phyloP scores from a whole-genome alignment of 768 basidiomycete genomes.

The Imleria badia region DNA sequence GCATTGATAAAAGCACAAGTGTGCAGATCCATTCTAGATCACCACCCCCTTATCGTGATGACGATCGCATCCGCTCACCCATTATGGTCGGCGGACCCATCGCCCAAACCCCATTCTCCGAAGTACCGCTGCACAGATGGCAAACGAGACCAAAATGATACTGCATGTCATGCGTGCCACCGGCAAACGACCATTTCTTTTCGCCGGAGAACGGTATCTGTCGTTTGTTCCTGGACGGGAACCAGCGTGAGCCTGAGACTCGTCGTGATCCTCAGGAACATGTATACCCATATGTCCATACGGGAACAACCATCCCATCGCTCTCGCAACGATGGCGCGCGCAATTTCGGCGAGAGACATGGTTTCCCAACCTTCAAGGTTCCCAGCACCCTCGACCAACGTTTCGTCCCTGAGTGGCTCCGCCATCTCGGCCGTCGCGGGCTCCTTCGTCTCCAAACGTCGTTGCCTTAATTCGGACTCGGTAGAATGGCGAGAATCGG shows the following conservation, averaged over 20 bases:
- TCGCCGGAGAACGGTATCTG: constrained; percentile 2
- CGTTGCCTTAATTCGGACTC: background rate
- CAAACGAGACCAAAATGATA: constrained; percentile 28
- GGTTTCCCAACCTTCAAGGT: background rate
- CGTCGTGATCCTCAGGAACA: background rate
- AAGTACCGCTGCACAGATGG: constrained; percentile 27
- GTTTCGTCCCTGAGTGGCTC: background rate
- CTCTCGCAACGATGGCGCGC: constrained; percentile 15
- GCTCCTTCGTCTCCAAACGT: background rate
- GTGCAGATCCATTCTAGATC: background rate
- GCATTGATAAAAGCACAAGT: background rate
- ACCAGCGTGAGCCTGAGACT: background rate
- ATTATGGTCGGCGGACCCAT: constrained; percentile 24
- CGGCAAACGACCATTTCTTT: background rate
- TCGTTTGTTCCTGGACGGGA: background rate
- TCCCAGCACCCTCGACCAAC: background rate
- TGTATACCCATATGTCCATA: constrained; percentile 7
- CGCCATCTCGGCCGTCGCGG: background rate
- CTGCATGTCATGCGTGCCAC: constrained; percentile 20
- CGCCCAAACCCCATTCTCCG: constrained; percentile 26
- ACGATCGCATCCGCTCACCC: background rate
- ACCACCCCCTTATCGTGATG: background rate
- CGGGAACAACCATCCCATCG: constrained; percentile 27
- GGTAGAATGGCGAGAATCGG: background rate
- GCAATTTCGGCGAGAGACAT: constrained; percentile 11